Base-by-base conservation (phyloP, 192 early-diverging fungal genomes). In the Linnemannia schmuckeri region DNA sequence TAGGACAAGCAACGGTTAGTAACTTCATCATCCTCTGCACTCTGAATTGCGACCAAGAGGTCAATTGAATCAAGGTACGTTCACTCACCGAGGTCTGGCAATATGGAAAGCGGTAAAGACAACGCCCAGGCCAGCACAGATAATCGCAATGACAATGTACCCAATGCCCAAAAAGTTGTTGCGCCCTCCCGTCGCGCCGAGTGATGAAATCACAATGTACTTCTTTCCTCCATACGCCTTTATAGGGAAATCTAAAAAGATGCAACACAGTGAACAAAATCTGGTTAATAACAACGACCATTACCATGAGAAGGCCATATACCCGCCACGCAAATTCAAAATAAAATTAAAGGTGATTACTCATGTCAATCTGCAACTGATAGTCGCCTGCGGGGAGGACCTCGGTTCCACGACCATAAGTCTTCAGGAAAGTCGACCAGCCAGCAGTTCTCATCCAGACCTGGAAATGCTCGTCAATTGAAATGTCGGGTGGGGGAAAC, bases 391-490 rank as follows among this genome's bases (percentile, higher is more conserved):
- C 82, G 79, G 98, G 89, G 9, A 82, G 88, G 8, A 87, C 87
- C 4, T 90, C 55, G 42, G 92, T 92, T 79, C 97, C 95, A 72
- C 93, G 89, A 57, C 95, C 97, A 90, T 95, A 99, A 47, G 98
- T 86, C 88, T 99, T 99, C 75, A 97, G 91, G 91, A 99, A 99
- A 30, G 94, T 96, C 17, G 97, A 97, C 76, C 98, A 91, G 0
- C 96, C 98, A 8, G 98, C 96, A 1, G 96, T 96, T 41, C 97
- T 92, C 96, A 98, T 97, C 98, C 98, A 99, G 37, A 99, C 97
- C 88, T 97, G 94, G 80, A 99, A 94, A 37, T 94, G 92, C 90
- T 98, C 94, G 89, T 94, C 90, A 18, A 70, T 79, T 1, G 88
- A 74, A 49, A 97, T 88, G 75, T 97, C 90, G 0, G 96, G 95